phyloP scores from a whole-genome alignment of 345 rosid genomes.

The Eutrema heterophyllum region DNA sequence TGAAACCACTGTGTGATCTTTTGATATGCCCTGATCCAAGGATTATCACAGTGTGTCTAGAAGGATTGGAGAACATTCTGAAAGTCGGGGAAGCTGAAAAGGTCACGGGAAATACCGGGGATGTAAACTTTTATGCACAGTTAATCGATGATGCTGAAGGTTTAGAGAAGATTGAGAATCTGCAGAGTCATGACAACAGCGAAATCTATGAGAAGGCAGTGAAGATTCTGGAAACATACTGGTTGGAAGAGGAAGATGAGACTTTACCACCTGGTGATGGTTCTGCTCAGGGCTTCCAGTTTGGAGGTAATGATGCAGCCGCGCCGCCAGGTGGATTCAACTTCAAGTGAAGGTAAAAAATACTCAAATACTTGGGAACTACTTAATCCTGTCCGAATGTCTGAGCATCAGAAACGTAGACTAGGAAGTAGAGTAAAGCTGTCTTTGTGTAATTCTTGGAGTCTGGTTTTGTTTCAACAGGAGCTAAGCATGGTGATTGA shows the following conservation, averaged over 20 bases:
- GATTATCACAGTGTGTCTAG: conserved; percentile 70
- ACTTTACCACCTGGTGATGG: conserved; percentile 64
- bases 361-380: neutral
- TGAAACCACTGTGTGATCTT: conserved; percentile 81
- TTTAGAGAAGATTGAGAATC: conserved; percentile 70
- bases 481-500: conserved; percentile 18
- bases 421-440: neutral
- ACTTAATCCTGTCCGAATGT: neutral
- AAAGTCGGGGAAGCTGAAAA: conserved; percentile 79
- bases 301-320: conserved; percentile 51
- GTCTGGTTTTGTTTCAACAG: conserved; percentile 26
- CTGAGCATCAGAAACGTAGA: neutral
- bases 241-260: conserved; percentile 81
- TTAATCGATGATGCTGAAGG: conserved; percentile 80
- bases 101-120: conserved; percentile 47
- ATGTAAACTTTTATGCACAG: conserved; percentile 59
- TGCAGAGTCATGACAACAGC: conserved; percentile 80
- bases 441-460: neutral
- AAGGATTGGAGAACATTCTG: conserved; percentile 77
- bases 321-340: conserved; percentile 83
- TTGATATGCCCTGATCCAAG: conserved; percentile 80
- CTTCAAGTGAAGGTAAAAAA: conserved; percentile 54
- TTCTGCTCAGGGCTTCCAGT: conserved; percentile 53
- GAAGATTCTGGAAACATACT: conserved; percentile 73
- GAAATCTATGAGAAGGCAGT: conserved; percentile 90